Percentiles rank a stretch among this genome's conserved stretches.
Conservation (phyloP, 495 filamentous ascomycete species). For the Penicillium arizonense region DNA sequence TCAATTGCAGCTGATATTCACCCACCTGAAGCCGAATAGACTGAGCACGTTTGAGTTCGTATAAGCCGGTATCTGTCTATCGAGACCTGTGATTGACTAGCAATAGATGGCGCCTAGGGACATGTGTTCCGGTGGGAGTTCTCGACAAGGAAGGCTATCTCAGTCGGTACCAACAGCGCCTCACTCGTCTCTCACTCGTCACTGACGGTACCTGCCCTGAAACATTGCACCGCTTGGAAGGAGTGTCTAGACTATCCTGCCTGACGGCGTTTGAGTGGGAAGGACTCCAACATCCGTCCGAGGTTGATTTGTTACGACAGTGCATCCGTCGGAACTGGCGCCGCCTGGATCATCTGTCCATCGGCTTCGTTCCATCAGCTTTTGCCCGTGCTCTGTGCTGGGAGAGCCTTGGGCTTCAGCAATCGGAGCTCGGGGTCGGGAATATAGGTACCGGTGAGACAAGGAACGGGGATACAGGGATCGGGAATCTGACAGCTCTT, state of each 20-base stretch:
- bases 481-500: neutral
- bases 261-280: conserved; percentile 9
- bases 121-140: conserved; percentile 5
- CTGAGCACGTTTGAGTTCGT: conserved; percentile 8
- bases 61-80: neutral
- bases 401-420: neutral
- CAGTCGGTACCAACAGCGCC: neutral
- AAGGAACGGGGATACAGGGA: too few relatives aligned
- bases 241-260: neutral
- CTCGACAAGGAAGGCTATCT: conserved; percentile 4
- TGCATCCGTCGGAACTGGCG: conserved; percentile 4
- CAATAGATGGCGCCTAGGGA: conserved; percentile 12
- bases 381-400: neutral
- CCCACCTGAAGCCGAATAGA: neutral
- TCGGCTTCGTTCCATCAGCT: neutral
- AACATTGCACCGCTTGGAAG: neutral
- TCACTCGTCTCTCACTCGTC: conserved; percentile 2
- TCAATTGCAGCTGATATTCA: conserved; percentile 2
- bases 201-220: conserved; percentile 10
- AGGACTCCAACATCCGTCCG: conserved; percentile 5
- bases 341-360: neutral
- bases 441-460: too few relatives aligned
- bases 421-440: neutral
- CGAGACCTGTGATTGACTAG: neutral
- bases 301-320: conserved; percentile 3